Evolutionary conservation across 257 asterid genomes (phyloP).

Genomic region (Penstemon newberryi): DNA sequence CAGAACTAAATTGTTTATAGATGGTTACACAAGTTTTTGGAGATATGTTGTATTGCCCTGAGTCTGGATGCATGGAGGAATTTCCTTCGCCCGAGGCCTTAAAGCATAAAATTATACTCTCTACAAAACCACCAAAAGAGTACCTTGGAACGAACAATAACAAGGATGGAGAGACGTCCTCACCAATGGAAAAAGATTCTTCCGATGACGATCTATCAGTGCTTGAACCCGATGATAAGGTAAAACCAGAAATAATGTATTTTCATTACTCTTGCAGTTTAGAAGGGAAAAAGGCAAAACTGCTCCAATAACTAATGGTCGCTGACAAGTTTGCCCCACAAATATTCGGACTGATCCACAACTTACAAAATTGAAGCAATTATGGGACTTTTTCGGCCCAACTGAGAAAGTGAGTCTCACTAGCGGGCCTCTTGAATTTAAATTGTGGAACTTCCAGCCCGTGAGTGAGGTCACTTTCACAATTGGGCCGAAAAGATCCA

Average conservation of each 20-base stretch:
- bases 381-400: too few relatives aligned
- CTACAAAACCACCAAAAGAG: constrained; percentile 93
- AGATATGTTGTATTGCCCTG: constrained; percentile 76
- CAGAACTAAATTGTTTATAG: constrained; percentile 35
- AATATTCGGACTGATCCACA: too few relatives aligned
- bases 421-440: too few relatives aligned
- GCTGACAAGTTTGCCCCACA: too few relatives aligned
- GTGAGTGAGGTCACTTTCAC: too few relatives aligned
- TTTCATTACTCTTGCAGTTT: neutral
- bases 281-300: too few relatives aligned
- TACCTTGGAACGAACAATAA: constrained; percentile 53
- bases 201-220: constrained; percentile 50
- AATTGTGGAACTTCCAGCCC: too few relatives aligned
- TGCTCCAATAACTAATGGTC: too few relatives aligned
- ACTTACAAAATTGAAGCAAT: too few relatives aligned
- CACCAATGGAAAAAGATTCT: constrained; percentile 47
- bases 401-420: too few relatives aligned
- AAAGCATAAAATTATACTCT: constrained; percentile 71
- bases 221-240: constrained; percentile 47
- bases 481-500: too few relatives aligned
- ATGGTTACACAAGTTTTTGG: constrained; percentile 80
- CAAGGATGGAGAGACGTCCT: constrained; percentile 43
- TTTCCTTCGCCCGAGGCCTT: constrained; percentile 84
- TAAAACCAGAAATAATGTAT: constrained; percentile 20
- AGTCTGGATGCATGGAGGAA: constrained; percentile 56